Percentiles rank a stretch among this genome's conserved stretches.
Conservation (phyloP, 2,329 filamentous ascomycete genomes). For the Furcasterigmium furcatum region DNA sequence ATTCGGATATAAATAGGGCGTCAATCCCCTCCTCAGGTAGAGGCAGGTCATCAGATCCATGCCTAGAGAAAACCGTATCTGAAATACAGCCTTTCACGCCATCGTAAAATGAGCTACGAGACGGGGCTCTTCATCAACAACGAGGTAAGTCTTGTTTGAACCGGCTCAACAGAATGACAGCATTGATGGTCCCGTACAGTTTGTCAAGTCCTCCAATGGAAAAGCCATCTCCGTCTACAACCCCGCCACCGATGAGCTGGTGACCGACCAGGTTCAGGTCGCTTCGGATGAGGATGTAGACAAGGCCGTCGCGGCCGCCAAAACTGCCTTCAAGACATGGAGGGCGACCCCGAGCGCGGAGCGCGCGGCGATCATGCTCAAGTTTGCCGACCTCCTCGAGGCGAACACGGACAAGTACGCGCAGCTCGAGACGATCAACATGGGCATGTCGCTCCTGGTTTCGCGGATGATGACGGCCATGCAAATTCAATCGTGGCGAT, state of each 20-base stretch:
- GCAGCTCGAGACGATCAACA: conserved; percentile 82
- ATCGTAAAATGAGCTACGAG: conserved; percentile 11
- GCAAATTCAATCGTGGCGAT: conserved; percentile 66
- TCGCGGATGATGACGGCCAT: conserved; percentile 71
- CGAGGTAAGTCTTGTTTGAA: not conserved
- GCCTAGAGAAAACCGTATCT: too few species aligned
- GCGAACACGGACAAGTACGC: conserved; percentile 74
- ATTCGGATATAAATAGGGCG: too few species aligned
- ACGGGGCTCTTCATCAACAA: not conserved
- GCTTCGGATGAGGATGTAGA: conserved; percentile 23
- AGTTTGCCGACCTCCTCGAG: conserved; percentile 78
- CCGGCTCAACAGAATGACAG: not conserved
- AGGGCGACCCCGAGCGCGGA: conserved; percentile 17
- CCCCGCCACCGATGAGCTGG: not conserved
- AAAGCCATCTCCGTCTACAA: not conserved
- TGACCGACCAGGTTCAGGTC: conserved; percentile 17
- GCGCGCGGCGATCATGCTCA: conserved; percentile 34
- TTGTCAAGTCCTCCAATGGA: not conserved
- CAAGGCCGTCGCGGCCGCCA: conserved; percentile 20
- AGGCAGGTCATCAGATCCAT: too few species aligned
- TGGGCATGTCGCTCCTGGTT: conserved; percentile 77
- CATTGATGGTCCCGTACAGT: not conserved
- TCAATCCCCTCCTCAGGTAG: too few species aligned
- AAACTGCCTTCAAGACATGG: conserved; percentile 23
- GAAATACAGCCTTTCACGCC: too few species aligned